Percentiles rank a stretch among this genome's conserved stretches.
phyloP scores from a whole-genome alignment of 164 flowering plant genomes.

The Echeveria elegans region DNA sequence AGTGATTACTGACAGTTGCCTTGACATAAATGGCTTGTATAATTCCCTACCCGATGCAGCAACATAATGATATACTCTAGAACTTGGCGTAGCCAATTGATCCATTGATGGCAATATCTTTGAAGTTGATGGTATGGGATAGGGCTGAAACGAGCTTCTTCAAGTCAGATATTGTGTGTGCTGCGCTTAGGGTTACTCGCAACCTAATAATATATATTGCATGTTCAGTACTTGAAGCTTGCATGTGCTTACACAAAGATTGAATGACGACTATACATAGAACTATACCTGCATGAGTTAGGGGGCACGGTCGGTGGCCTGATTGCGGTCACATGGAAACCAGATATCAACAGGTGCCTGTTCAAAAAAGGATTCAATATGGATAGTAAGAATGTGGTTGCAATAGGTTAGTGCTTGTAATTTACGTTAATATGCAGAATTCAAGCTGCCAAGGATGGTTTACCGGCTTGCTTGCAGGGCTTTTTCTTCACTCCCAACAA shows the following conservation, averaged over 20 bases:
- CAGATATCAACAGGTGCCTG: conserved; percentile 64
- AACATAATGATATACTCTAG: conserved; percentile 13
- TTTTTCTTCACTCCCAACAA: conserved; percentile 74
- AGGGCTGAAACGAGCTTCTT: conserved; percentile 57
- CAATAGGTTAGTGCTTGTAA: too few relatives aligned
- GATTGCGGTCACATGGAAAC: conserved; percentile 85
- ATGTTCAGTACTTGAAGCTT: neutral
- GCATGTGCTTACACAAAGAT: neutral
- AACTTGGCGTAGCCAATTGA: conserved; percentile 32
- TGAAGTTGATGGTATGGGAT: conserved; percentile 35
- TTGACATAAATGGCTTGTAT: too few relatives aligned
- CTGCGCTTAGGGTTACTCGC: conserved; percentile 68
- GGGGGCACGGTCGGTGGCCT: conserved; percentile 95
- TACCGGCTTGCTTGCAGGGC: conserved; percentile 82
- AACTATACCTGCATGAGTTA: conserved; percentile 74
- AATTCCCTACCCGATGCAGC: too few relatives aligned
- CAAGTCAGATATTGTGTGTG: conserved; percentile 65
- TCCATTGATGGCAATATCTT: conserved; percentile 23
- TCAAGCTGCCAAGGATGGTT: conserved; percentile 4
- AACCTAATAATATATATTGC: conserved; percentile 32
- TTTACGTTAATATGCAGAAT: neutral
- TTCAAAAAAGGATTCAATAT: conserved; percentile 10
- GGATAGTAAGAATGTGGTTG: neutral
- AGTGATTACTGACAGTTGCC: too few relatives aligned
- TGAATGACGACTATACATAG: neutral